A percentile compares a stretch with the other conserved stretches of the same genome.
These are phyloP conservation scores for Funneliformis mosseae DNA, from an alignment of 192 early-diverging fungal species.

Conservation along the genomic window DNA sequence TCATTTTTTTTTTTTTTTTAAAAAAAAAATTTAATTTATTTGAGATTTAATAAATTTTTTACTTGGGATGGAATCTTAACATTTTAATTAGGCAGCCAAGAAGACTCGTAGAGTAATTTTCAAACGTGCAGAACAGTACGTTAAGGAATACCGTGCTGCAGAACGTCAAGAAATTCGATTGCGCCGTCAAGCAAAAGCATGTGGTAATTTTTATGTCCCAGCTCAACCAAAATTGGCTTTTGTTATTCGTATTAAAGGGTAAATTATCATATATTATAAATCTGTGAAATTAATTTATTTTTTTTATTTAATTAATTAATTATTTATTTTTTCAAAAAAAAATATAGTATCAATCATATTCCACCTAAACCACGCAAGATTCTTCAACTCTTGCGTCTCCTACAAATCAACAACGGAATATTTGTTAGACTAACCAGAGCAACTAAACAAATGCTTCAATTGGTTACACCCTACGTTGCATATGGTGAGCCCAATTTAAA, in stretches of 20 bases:
- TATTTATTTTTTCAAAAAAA: background rate
- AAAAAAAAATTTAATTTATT: background rate
- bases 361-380: conserved; percentile 99
- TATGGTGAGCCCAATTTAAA: conserved; percentile 97
- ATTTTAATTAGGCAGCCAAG: conserved; percentile 40
- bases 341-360: conserved; percentile 93
- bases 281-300: background rate
- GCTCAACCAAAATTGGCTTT: conserved; percentile 97
- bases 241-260: conserved; percentile 95
- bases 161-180: conserved; percentile 92
- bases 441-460: conserved; percentile 96
- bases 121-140: conserved; percentile 99
- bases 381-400: conserved; percentile 96
- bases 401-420: conserved; percentile 99
- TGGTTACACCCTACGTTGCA: conserved; percentile 94
- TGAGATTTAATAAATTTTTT: background rate
- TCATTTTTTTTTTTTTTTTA: too few relatives aligned
- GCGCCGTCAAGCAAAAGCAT: conserved; percentile 88
- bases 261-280: background rate
- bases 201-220: conserved; percentile 92
- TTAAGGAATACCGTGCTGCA: conserved; percentile 91
- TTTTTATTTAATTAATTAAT: background rate
- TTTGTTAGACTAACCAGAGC: conserved; percentile 97
- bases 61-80: too few relatives aligned
- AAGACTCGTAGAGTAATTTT: conserved; percentile 94